Conservation (phyloP, 208 protist species). For the Endotrypanum monterogeii region DNA sequence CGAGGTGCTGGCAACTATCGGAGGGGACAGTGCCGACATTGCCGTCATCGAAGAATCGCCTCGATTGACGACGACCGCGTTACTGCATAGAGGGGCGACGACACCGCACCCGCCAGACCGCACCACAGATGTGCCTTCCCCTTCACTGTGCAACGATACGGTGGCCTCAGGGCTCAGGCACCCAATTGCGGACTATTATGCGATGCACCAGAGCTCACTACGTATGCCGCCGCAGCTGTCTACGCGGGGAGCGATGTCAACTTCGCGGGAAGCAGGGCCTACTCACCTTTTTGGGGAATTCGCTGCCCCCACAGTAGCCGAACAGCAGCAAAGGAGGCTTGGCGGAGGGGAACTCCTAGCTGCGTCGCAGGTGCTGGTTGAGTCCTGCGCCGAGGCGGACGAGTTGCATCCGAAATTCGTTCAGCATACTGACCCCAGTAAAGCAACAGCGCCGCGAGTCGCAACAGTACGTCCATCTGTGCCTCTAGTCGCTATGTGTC, state of each 20-base stretch:
- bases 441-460: not conserved
- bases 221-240: not conserved
- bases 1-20: not conserved
- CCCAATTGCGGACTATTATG: slow-evolving; percentile 13
- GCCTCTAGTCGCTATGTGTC: slow-evolving; percentile 29
- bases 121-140: not conserved
- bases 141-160: not conserved
- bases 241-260: not conserved
- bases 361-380: slow-evolving; percentile 24
- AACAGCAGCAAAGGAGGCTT: not conserved
- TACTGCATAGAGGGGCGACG: slow-evolving; percentile 8
- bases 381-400: slow-evolving; percentile 12
- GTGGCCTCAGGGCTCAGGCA: not conserved
- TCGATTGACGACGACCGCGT: slow-evolving; percentile 24
- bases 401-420: too few relatives aligned
- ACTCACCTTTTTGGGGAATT: not conserved
- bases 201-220: not conserved
- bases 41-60: slow-evolving; percentile 19
- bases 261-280: not conserved
- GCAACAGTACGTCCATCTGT: not conserved
- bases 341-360: not conserved
- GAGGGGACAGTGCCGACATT: not conserved
- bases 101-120: not conserved
- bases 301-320: not conserved
- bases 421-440: not conserved